Evolutionary conservation across 163 green algal species (phyloP), one percentile per base, ranked within the genome.

Genomic region (Prototheca cutis): DNA sequence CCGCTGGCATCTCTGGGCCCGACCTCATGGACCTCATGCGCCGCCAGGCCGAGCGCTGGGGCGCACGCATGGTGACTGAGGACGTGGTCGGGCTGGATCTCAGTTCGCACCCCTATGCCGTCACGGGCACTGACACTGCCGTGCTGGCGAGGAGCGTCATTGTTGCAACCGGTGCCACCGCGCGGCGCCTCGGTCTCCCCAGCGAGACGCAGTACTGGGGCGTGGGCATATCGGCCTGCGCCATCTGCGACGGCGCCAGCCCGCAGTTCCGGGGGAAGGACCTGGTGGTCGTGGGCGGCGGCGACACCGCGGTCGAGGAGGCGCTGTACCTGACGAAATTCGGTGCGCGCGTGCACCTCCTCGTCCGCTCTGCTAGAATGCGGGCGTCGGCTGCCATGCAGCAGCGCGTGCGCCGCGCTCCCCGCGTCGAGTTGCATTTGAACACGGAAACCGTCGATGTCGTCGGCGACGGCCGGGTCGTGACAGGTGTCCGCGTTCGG

Each of bases 291-390:
- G 93, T 96, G 31, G 93, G 93, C 32, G 93, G 93, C 47, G 78
- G 93, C 1, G 93, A 99, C 79, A 95, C 90, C 13, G 92, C 92
- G 10, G 79, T 78, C 4, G 92, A 99, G 72, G 92, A 99, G 74
- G 88, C 92, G 1, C 51, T 97, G n/a, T 99, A 99, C 77, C 78
- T 99, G 3, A 98, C 91, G 48, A 99, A 98, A 76, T 99, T 98
- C 65, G 88, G 68, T 8, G 82, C 64, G 25, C 74, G 84, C 67
- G 89, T 99, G 59, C 93, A 99, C 68, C 68, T 99, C 65, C 71
- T 99, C 47, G 92, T 98, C 47, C 77, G 92, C 21, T 74, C 80
- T 6, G 56, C 66, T 6, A 48, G 65, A 39, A 82, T 99, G 85
- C 75, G 87, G 3, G 92, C 92, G 25, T 86, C 64, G 70, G 90